phyloP scores from a whole-genome alignment of 805 yeast genomes.

The Starmerella potacharoeniae region DNA sequence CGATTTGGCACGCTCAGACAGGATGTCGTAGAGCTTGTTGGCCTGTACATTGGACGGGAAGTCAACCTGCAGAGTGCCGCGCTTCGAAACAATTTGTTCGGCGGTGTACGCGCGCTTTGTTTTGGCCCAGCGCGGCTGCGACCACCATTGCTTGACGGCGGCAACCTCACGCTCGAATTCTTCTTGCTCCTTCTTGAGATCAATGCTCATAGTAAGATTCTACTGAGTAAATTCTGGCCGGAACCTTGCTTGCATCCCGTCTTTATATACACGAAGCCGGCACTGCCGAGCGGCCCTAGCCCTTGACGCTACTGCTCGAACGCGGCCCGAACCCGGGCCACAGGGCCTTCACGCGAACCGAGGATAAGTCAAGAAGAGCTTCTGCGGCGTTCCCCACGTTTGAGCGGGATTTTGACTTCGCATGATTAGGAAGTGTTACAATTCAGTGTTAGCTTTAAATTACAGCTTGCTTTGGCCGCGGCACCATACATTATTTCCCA shows the following conservation, averaged over 20 bases:
- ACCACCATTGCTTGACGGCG: constrained; percentile 82
- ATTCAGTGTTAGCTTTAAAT: background rate
- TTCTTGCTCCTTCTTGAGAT: constrained; percentile 50
- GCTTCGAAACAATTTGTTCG: constrained; percentile 78
- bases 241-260: background rate
- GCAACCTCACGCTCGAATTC: constrained; percentile 57
- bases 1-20: constrained; percentile 58
- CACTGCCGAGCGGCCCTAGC: background rate
- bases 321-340: background rate
- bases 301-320: background rate
- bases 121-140: constrained; percentile 79
- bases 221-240: background rate
- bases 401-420: too few relatives aligned
- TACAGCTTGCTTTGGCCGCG: background rate
- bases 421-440: too few relatives aligned
- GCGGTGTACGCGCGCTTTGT: constrained; percentile 83
- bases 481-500: too few relatives aligned
- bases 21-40: constrained; percentile 60
- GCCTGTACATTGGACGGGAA: constrained; percentile 75
- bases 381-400: too few relatives aligned
- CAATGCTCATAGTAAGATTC: constrained; percentile 32
- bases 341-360: background rate
- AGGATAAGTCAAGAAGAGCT: background rate
- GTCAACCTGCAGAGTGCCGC: constrained; percentile 63
- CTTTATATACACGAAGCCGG: background rate